Percentiles rank a stretch among this genome's conserved stretches.
These are phyloP conservation scores for Trichoderma sp. DNA, from an alignment of 2,329 filamentous ascomycete genomes.

Conservation along the genomic window DNA sequence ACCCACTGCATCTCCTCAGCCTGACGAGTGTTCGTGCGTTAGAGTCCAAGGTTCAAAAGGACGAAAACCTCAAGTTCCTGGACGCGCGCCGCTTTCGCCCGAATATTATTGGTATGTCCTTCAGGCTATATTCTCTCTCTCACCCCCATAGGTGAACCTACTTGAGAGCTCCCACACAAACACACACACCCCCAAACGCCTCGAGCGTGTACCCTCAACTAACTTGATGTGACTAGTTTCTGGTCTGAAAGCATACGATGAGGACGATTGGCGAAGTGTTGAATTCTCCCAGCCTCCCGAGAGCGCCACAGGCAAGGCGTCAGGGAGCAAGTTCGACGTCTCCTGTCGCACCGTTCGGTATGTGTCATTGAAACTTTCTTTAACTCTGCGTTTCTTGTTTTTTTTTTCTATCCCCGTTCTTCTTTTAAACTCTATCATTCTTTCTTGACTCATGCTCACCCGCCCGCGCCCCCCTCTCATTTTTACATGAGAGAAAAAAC, in stretches of 20 bases:
- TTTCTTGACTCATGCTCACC: background rate
- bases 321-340: slow-evolving; percentile 45
- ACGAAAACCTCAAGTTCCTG: slow-evolving; percentile 47
- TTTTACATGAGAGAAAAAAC: background rate
- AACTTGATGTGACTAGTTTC: slow-evolving; percentile 44
- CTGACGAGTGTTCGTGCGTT: slow-evolving; percentile 61
- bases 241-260: slow-evolving; percentile 61
- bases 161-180: background rate
- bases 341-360: slow-evolving; percentile 63
- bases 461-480: background rate
- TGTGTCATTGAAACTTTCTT: slow-evolving; percentile 25
- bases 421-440: background rate
- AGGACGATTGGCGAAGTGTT: slow-evolving; percentile 67
- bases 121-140: background rate
- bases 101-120: slow-evolving; percentile 61
- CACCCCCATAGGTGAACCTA: background rate
- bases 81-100: slow-evolving; percentile 65
- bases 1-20: slow-evolving; percentile 67
- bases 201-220: background rate
- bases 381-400: background rate
- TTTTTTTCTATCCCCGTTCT: background rate
- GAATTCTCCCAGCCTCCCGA: slow-evolving; percentile 47
- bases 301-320: slow-evolving; percentile 25
- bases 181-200: background rate
- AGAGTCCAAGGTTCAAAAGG: slow-evolving; percentile 53